phyloP scores from a whole-genome alignment of 2,329 filamentous ascomycete species.

The Neopestalotiopsis rosae region DNA sequence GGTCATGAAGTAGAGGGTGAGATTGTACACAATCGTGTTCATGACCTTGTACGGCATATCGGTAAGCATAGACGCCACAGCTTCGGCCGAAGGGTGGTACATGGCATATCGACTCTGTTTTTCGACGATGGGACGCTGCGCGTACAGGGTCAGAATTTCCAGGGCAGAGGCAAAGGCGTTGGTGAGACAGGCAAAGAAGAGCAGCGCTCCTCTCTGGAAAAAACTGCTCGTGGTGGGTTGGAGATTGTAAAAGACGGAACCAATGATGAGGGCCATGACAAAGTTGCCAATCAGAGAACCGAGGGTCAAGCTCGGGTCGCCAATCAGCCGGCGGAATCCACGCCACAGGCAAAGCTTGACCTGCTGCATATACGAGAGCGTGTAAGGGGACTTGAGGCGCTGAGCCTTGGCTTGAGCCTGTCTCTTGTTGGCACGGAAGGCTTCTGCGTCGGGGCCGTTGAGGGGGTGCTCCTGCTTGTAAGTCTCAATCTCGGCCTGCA shows the following conservation, averaged over 20 bases:
- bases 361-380: conserved; percentile 28
- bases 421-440: conserved; percentile 61
- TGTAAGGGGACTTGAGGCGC: conserved; percentile 28
- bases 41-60: conserved; percentile 81
- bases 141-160: conserved; percentile 82
- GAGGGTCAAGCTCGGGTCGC: conserved; percentile 26
- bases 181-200: conserved; percentile 86
- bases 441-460: conserved; percentile 56
- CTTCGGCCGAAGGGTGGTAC: conserved; percentile 87
- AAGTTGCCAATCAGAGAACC: conserved; percentile 72
- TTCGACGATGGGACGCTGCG: conserved; percentile 87
- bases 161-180: conserved; percentile 81
- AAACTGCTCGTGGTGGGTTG: conserved; percentile 67
- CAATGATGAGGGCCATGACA: conserved; percentile 75
- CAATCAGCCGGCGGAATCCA: conserved; percentile 22
- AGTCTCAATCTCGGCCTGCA: conserved; percentile 57
- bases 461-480: conserved; percentile 58
- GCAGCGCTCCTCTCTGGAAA: conserved; percentile 75
- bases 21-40: conserved; percentile 77
- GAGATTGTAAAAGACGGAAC: conserved; percentile 80
- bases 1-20: conserved; percentile 85
- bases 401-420: conserved; percentile 43
- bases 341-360: conserved; percentile 28
- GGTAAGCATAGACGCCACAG: conserved; percentile 79
- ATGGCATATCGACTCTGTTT: conserved; percentile 86